Conservation (phyloP, 2,329 filamentous ascomycete species). For the Diaporthe australafricana region DNA sequence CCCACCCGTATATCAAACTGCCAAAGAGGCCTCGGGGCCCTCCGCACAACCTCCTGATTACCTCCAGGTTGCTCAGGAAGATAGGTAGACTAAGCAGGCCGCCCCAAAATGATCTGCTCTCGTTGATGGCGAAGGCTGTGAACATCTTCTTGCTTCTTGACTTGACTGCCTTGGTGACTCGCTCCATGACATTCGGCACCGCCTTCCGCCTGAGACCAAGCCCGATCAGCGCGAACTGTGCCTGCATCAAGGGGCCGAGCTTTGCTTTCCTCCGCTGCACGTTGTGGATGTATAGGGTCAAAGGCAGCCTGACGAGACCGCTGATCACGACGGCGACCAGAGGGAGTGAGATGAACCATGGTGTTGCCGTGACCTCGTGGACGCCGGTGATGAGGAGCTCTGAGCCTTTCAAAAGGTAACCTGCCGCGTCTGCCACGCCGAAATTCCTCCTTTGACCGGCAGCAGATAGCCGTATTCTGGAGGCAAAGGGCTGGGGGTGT, state of each 20-base stretch:
- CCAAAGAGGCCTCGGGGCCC: constrained; percentile 52
- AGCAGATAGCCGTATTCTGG: not conserved
- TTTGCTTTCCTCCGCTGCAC: constrained; percentile 45
- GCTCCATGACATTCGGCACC: constrained; percentile 35
- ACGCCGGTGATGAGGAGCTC: constrained; percentile 57
- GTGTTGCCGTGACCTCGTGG: constrained; percentile 56
- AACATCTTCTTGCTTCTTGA: constrained; percentile 33
- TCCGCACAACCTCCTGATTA: constrained; percentile 60
- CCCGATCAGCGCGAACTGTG: constrained; percentile 47
- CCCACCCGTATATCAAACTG: constrained; percentile 43
- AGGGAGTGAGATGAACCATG: constrained; percentile 67
- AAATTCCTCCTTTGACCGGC: constrained; percentile 41
- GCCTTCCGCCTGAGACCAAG: constrained; percentile 39
- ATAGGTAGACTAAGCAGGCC: constrained; percentile 56
- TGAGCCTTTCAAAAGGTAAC: constrained; percentile 50
- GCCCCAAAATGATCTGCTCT: constrained; percentile 43
- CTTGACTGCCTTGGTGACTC: constrained; percentile 46
- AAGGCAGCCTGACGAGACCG: constrained; percentile 58
- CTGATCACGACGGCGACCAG: constrained; percentile 61
- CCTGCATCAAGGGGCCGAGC: constrained; percentile 47
- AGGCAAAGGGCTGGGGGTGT: not conserved
- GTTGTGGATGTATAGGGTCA: constrained; percentile 53
- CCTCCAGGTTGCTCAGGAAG: constrained; percentile 64
- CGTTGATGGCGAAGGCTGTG: constrained; percentile 28
- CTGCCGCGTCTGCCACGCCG: constrained; percentile 48